Evolutionary conservation across 495 filamentous ascomycete genomes (phyloP).

Genomic region (Lentithecium fluviatile): DNA sequence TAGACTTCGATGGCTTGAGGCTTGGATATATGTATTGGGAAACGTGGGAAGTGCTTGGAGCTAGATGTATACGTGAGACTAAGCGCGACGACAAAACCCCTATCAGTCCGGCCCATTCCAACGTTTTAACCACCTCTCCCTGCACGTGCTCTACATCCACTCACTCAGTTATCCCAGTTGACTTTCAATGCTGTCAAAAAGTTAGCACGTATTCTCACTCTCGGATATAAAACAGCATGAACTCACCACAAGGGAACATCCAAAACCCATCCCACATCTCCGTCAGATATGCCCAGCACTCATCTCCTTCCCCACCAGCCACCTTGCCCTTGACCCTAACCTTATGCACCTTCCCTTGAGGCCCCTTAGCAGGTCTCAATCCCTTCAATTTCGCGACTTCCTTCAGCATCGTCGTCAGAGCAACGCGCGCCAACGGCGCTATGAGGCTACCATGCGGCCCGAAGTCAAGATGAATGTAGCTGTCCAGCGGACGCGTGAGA

Average conservation of each 20-base stretch:
- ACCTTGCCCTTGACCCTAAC: constrained; percentile 27
- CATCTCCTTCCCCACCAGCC: constrained; percentile 13
- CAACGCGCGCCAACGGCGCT: constrained; percentile 38
- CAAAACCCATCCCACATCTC: constrained; percentile 42
- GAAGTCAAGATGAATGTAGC: constrained; percentile 42
- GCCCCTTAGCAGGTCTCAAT: constrained; percentile 37
- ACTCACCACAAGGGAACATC: constrained; percentile 45
- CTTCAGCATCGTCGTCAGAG: constrained; percentile 44
- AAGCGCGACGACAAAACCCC: too few relatives aligned
- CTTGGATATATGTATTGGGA: too few relatives aligned
- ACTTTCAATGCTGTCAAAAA: neutral
- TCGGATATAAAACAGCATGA: neutral
- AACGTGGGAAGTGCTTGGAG: too few relatives aligned
- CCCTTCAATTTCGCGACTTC: constrained; percentile 34
- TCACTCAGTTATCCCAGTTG: constrained; percentile 1
- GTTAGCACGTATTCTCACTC: neutral
- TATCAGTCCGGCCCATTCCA: too few relatives aligned
- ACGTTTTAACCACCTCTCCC: too few relatives aligned
- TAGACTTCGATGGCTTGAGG: too few relatives aligned
- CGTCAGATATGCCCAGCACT: constrained; percentile 42
- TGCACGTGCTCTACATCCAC: too few relatives aligned
- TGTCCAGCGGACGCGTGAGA: constrained; percentile 32
- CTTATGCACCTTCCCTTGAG: constrained; percentile 42
- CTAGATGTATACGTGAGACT: too few relatives aligned
- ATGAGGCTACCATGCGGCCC: constrained; percentile 42